phyloP scores from a whole-genome alignment of 306 rosid species.

The Trifolium repens region DNA sequence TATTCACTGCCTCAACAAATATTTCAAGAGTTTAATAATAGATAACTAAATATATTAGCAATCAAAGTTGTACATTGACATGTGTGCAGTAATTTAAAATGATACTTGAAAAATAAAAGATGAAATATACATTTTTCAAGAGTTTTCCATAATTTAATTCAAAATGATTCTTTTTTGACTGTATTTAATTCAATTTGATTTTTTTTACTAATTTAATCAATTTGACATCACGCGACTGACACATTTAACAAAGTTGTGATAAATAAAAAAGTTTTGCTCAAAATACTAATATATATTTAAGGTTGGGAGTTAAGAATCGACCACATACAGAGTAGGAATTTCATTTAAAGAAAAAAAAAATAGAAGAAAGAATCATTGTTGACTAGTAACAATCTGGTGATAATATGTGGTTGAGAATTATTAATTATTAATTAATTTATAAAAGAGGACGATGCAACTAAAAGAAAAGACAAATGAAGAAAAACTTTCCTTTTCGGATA shows the following conservation, averaged over 20 bases:
- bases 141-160: neutral
- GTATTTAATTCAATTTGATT: neutral
- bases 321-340: neutral
- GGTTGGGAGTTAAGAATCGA: neutral
- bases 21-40: too few relatives aligned
- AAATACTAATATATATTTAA: neutral
- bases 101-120: too few relatives aligned
- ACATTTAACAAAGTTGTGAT: conserved; percentile 12
- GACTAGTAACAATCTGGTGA: neutral
- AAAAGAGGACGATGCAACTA: neutral
- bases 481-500: too few relatives aligned
- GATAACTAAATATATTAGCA: too few relatives aligned
- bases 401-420: conserved; percentile 8
- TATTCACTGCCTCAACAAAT: too few relatives aligned
- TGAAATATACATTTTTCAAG: neutral
- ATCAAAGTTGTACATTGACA: too few relatives aligned
- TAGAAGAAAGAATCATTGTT: neutral
- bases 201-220: neutral
- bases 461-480: neutral
- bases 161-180: neutral
- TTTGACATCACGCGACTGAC: neutral
- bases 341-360: neutral
- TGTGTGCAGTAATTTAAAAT: too few relatives aligned
- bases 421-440: too few relatives aligned
- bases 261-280: conserved; percentile 16